Evolutionary conservation across 2,329 filamentous ascomycete species (phyloP).

Genomic region (Penicillium occitanis): DNA sequence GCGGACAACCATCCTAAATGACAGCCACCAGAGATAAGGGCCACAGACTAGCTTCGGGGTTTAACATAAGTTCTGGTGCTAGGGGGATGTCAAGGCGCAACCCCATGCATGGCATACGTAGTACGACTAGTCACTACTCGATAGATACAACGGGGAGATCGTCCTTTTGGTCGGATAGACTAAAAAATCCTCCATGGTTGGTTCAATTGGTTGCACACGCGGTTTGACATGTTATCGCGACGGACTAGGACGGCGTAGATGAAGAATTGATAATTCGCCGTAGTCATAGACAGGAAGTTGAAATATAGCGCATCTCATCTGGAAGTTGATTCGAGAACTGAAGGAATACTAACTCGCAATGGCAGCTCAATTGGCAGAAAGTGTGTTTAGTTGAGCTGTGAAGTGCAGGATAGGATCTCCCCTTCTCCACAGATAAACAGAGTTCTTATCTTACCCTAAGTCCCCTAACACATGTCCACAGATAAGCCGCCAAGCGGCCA

Average conservation of each 20-base stretch:
- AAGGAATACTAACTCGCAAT: not conserved
- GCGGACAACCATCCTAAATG: conserved; percentile 3
- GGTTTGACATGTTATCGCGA: not conserved
- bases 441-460: not conserved
- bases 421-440: conserved; percentile 11
- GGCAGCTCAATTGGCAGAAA: not conserved
- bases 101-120: conserved; percentile 1
- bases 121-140: not conserved
- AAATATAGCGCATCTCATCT: not conserved
- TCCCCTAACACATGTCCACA: not conserved
- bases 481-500: conserved; percentile 12
- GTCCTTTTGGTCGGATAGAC: not conserved
- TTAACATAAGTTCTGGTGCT: not conserved
- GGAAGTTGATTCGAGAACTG: not conserved
- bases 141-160: not conserved
- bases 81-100: not conserved
- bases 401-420: conserved; percentile 20
- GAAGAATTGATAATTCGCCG: not conserved
- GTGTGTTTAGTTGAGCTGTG: not conserved
- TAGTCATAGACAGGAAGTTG: conserved; percentile 2
- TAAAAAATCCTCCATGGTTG: not conserved
- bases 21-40: conserved; percentile 17
- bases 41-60: not conserved
- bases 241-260: not conserved
- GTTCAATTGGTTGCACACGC: not conserved